Evolutionary conservation across 2,329 filamentous ascomycete species (phyloP).

Genomic region (Alternaria arbusti): DNA sequence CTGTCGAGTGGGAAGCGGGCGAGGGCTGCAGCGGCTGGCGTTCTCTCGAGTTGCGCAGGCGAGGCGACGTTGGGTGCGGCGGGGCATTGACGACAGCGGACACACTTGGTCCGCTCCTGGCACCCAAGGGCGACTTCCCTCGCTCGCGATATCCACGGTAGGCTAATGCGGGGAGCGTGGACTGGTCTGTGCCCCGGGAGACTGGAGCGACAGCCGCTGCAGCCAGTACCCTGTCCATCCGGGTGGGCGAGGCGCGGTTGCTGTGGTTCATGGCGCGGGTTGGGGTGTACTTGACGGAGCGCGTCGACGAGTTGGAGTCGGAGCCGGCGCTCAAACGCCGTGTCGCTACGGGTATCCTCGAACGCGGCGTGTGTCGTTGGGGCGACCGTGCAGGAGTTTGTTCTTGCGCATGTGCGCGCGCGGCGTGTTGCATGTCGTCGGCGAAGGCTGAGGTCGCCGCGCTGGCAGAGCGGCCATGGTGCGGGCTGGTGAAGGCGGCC

Average conservation of each 20-base stretch:
- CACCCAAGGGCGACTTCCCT: constrained; percentile 36
- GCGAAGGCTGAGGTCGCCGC: constrained; percentile 21
- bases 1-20: constrained; percentile 26
- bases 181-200: constrained; percentile 20
- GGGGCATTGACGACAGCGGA: constrained; percentile 39
- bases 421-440: constrained; percentile 18
- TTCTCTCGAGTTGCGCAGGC: constrained; percentile 44
- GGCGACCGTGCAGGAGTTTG: constrained; percentile 18
- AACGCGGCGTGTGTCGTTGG: constrained; percentile 37
- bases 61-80: constrained; percentile 40
- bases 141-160: constrained; percentile 43
- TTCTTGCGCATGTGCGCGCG: constrained; percentile 16
- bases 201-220: constrained; percentile 7
- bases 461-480: constrained; percentile 29
- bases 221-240: constrained; percentile 25
- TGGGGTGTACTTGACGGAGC: constrained; percentile 39
- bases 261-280: constrained; percentile 28
- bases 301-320: constrained; percentile 45
- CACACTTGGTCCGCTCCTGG: constrained; percentile 31
- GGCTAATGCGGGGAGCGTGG: constrained; percentile 33
- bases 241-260: constrained; percentile 37
- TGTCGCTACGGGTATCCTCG: constrained; percentile 41
- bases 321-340: constrained; percentile 44
- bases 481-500: constrained; percentile 20
- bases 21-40: constrained; percentile 37